Conservation (phyloP, 257 asterid genomes). For the Fraxinus anomala region DNA sequence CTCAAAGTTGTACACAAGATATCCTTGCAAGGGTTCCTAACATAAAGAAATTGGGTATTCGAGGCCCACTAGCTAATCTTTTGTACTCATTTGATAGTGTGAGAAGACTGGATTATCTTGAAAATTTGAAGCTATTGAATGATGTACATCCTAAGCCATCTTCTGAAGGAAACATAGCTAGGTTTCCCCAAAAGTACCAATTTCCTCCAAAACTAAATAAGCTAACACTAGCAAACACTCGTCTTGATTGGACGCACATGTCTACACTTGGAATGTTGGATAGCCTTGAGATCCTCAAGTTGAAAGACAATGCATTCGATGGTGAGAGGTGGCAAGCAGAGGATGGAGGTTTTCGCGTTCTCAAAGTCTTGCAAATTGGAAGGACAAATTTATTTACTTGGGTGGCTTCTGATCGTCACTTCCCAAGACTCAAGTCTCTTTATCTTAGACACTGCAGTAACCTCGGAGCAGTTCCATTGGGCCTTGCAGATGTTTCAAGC, state of each 20-base stretch:
- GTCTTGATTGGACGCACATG: not conserved
- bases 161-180: not conserved
- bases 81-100: not conserved
- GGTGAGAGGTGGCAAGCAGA: not conserved
- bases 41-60: not conserved
- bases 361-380: not conserved
- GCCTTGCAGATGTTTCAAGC: not conserved
- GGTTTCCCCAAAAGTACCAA: not conserved
- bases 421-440: not conserved
- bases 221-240: not conserved
- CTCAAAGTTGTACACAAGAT: conserved; percentile 15
- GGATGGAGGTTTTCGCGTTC: not conserved
- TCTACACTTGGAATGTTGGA: not conserved
- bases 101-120: not conserved
- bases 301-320: not conserved
- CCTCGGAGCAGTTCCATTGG: not conserved
- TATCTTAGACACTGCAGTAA: not conserved
- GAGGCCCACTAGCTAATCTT: not conserved
- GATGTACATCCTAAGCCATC: not conserved
- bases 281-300: not conserved
- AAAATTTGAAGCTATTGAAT: not conserved
- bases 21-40: not conserved
- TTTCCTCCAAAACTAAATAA: not conserved
- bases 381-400: not conserved
- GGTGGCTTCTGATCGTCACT: not conserved